These are phyloP conservation scores for Styphnolobium japonicum DNA, from an alignment of 306 rosid genomes.

Conservation along the genomic window DNA sequence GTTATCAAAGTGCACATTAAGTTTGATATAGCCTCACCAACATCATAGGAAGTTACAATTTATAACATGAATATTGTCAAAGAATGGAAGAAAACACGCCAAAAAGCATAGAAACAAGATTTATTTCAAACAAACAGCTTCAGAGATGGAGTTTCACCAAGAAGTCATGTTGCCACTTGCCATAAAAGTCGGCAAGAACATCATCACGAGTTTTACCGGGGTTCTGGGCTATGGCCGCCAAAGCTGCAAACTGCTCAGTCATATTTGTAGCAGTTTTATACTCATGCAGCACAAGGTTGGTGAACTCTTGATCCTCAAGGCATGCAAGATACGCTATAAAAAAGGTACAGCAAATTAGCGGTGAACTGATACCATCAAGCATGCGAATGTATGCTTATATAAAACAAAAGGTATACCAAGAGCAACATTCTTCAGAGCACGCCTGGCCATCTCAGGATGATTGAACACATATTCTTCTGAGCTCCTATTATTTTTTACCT, in stretches of 20 bases:
- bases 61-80: too few relatives aligned
- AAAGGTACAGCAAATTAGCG: neutral
- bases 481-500: conserved; percentile 80
- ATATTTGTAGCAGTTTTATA: conserved; percentile 85
- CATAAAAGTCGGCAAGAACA: conserved; percentile 78
- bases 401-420: conserved; percentile 61
- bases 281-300: conserved; percentile 59
- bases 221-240: conserved; percentile 83
- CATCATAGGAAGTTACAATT: neutral
- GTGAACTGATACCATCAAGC: conserved; percentile 21
- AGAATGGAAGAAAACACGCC: too few relatives aligned
- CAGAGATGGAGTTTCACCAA: conserved; percentile 49
- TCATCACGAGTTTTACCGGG: conserved; percentile 87
- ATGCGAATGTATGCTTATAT: conserved; percentile 12
- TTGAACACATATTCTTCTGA: conserved; percentile 64
- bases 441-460: conserved; percentile 81
- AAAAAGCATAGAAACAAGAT: neutral
- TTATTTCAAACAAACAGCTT: conserved; percentile 17
- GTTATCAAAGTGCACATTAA: neutral
- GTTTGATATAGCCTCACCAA: neutral
- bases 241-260: conserved; percentile 97
- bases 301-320: conserved; percentile 59
- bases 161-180: conserved; percentile 90
- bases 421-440: conserved; percentile 87
- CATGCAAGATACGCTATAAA: conserved; percentile 74